Base-by-base conservation (phyloP, 192 early-diverging fungal genomes). In the Linnemannia elongata region DNA sequence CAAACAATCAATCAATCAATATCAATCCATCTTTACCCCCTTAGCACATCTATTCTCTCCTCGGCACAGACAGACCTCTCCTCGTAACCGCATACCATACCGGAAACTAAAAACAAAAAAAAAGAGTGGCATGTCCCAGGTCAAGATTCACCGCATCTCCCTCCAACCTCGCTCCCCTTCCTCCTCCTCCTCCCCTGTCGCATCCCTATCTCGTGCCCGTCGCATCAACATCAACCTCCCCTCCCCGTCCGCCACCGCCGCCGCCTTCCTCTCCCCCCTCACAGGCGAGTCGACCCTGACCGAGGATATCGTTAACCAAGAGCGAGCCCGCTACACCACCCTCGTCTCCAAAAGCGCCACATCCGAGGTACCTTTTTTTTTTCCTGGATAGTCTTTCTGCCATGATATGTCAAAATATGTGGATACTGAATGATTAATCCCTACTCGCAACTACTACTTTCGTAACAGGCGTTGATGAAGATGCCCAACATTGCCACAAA, bases 401-500 rank as follows among this genome's bases (percentile, higher is more conserved):
- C 13, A 63, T 18, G 17, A 6, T 20, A 33, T 44, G 9, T 54
- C 7, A 12, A 0, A 49, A 27, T 10, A 44, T 18, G 68, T 18
- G 18, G 15, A 24, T 35, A 42, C 30, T 9, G 41, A 66, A 33
- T n/a, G 7, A 45, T 18, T n/a, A 72, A 45, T 45, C 41, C 24
- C 27, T 22, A 9, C 38, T 39, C 20, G 17, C 49, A 3, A 20
- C 38, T 55, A 49, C 12, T 6, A 18, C 17, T 39, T 13, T 45
- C 44, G 44, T 45, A 22, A 30, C 54, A 84, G 82, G 72, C 77
- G 4, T n/a, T 85, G 22, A 24, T 85, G 63, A 85, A 80, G 44
- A 79, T 85, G 83, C 83, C 83, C 13, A 85, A 76, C 54, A 30
- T 85, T 35, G 83, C 78, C 44, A 85, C 83, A n/a, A 85, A 85